phyloP scores from a whole-genome alignment of 495 filamentous ascomycete species.

The Penicillium dipodomyicola region DNA sequence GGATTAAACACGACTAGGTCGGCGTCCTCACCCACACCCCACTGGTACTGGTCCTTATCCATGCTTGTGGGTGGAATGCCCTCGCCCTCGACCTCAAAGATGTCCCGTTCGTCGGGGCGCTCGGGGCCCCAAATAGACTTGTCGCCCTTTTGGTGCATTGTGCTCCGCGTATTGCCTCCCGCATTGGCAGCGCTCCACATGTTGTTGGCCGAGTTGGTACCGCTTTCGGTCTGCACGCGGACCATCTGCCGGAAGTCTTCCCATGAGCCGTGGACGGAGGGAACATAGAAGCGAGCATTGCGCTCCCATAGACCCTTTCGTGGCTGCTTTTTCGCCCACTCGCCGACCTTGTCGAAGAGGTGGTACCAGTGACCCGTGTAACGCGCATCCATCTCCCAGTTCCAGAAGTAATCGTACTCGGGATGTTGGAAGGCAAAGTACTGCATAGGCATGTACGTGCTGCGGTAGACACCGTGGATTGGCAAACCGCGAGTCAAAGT shows the following conservation, averaged over 20 bases:
- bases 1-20: slow-evolving; percentile 94
- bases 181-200: slow-evolving; percentile 57
- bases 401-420: slow-evolving; percentile 96
- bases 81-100: slow-evolving; percentile 66
- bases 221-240: slow-evolving; percentile 83
- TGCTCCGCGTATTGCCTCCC: slow-evolving; percentile 37
- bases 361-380: slow-evolving; percentile 98
- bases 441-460: slow-evolving; percentile 90
- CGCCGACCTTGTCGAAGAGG: slow-evolving; percentile 68
- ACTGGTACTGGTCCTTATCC: slow-evolving; percentile 76
- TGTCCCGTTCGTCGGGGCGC: slow-evolving; percentile 62
- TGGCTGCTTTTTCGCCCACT: slow-evolving; percentile 80
- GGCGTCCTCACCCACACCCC: slow-evolving; percentile 91
- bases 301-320: slow-evolving; percentile 93
- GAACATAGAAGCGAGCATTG: slow-evolving; percentile 87
- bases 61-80: slow-evolving; percentile 66
- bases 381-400: slow-evolving; percentile 97
- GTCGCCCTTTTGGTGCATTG: slow-evolving; percentile 55
- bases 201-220: slow-evolving; percentile 69
- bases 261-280: slow-evolving; percentile 83
- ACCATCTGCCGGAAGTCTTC: slow-evolving; percentile 91
- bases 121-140: slow-evolving; percentile 84
- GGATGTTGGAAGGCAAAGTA: slow-evolving; percentile 86
- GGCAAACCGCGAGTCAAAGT: slow-evolving; percentile 69
- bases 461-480: slow-evolving; percentile 87